These are phyloP conservation scores for Phytophthora pseudosyringae DNA, from an alignment of 352 stramenopile species.

Conservation along the genomic window DNA sequence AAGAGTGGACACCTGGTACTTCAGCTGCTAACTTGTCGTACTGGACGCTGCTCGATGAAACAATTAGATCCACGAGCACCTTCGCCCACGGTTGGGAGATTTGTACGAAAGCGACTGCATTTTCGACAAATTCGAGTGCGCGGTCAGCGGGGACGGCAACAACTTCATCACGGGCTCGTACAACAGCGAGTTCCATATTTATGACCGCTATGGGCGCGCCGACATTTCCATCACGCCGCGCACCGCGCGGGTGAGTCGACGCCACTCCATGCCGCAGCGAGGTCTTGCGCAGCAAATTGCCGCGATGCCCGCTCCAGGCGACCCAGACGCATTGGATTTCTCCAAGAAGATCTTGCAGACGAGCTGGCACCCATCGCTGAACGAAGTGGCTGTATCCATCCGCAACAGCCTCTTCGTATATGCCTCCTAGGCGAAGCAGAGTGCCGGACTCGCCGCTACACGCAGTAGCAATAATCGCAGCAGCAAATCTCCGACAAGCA, in stretches of 20 bases:
- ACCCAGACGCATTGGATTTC: slow-evolving; percentile 75
- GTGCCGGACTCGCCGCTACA: slow-evolving; percentile 1
- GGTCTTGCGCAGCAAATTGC: slow-evolving; percentile 69
- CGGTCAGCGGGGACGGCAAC: slow-evolving; percentile 90
- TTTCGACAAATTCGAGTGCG: slow-evolving; percentile 98
- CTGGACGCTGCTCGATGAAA: no score
- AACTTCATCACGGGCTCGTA: slow-evolving; percentile 96
- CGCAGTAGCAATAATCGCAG: slow-evolving; percentile 2
- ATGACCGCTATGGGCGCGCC: slow-evolving; percentile 82
- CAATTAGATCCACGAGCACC: slow-evolving; percentile 91
- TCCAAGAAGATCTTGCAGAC: slow-evolving; percentile 88
- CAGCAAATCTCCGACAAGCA: slow-evolving; percentile 18
- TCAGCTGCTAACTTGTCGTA: slow-evolving; percentile 1
- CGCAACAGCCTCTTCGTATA: slow-evolving; percentile 90
- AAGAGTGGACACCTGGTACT: not conserved
- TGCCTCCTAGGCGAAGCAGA: slow-evolving; percentile 41
- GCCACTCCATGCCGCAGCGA: slow-evolving; percentile 76
- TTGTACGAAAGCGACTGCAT: slow-evolving; percentile 97
- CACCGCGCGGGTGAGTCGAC: slow-evolving; percentile 48
- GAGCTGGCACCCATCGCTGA: slow-evolving; percentile 83
- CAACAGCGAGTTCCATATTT: slow-evolving; percentile 94
- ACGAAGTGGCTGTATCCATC: slow-evolving; percentile 83
- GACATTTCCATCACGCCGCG: slow-evolving; percentile 72
- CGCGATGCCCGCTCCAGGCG: slow-evolving; percentile 32
- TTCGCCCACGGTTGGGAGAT: slow-evolving; percentile 88